Evolutionary conservation across 1,284 basidiomycete species (phyloP).

Genomic region (Microstroma glucosiphilum): DNA sequence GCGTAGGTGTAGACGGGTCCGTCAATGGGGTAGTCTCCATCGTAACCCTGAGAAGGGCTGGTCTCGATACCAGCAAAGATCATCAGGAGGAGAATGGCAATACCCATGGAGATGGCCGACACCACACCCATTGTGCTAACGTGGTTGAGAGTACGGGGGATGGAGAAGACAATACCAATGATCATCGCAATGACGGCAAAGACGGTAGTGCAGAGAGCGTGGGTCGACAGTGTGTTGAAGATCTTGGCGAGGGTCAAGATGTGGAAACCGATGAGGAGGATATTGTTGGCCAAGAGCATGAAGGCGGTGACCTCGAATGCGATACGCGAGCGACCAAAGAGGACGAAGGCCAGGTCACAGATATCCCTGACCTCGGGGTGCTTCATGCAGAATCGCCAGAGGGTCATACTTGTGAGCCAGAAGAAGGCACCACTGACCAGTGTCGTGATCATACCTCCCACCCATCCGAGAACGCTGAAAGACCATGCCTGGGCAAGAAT

Average conservation of each 20-base stretch:
- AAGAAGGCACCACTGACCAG: conserved; percentile 32
- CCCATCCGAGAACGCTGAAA: conserved; percentile 40
- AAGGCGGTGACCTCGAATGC: conserved; percentile 53
- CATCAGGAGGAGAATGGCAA: conserved; percentile 20
- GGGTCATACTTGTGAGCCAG: conserved; percentile 13
- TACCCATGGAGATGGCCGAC: conserved; percentile 15
- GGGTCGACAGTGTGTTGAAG: conserved; percentile 17
- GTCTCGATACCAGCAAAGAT: conserved; percentile 18
- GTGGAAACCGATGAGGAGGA: conserved; percentile 19
- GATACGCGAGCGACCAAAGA: conserved; percentile 51
- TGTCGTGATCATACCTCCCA: conserved; percentile 36
- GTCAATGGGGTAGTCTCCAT: conserved; percentile 6
- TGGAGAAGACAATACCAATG: conserved; percentile 57
- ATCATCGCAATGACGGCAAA: conserved; percentile 54
- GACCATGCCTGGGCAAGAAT: conserved; percentile 40
- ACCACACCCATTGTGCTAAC: conserved; percentile 18
- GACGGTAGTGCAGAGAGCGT: conserved; percentile 12
- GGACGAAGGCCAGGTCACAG: conserved; percentile 14
- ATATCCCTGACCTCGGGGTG: conserved; percentile 11
- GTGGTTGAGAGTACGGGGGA: conserved; percentile 20
- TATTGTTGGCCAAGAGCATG: conserved; percentile 19
- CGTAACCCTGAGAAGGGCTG: conserved; percentile 12
- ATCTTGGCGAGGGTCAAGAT: conserved; percentile 18
- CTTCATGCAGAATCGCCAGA: conserved; percentile 15
- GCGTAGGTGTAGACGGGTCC: conserved; percentile 11